These are phyloP conservation scores for Xylaria sp. DNA, from an alignment of 2,329 filamentous ascomycete genomes.

Conservation along the genomic window DNA sequence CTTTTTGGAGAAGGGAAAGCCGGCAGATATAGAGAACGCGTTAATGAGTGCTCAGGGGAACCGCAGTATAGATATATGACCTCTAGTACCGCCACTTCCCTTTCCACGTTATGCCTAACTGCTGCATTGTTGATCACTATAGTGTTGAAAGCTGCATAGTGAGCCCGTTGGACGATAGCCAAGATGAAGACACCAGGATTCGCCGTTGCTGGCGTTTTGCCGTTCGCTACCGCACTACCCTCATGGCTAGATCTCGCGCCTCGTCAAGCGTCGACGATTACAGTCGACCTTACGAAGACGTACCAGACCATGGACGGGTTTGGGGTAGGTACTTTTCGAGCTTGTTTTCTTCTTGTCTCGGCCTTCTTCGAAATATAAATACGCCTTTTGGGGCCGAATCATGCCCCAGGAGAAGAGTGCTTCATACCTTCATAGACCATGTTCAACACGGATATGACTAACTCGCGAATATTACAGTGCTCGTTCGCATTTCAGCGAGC, in stretches of 20 bases:
- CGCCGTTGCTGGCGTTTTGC: constrained; percentile 36
- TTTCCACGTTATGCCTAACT: neutral
- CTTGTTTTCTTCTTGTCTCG: neutral
- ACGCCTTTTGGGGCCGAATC: neutral
- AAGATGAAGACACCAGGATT: constrained; percentile 41
- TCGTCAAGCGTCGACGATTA: constrained; percentile 50
- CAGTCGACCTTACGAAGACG: constrained; percentile 54
- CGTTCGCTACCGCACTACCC: constrained; percentile 40
- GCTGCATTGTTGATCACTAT: neutral
- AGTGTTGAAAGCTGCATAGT: constrained; percentile 5
- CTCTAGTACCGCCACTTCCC: constrained; percentile 31
- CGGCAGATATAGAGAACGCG: constrained; percentile 37
- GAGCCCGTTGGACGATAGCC: constrained; percentile 3
- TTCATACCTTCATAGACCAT: neutral
- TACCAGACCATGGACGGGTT: constrained; percentile 61
- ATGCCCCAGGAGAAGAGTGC: neutral
- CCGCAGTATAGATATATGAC: constrained; percentile 24
- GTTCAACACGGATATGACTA: neutral
- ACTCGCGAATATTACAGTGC: constrained; percentile 42
- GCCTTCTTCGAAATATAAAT: neutral
- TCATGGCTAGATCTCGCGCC: constrained; percentile 41
- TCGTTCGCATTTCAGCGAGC: constrained; percentile 59
- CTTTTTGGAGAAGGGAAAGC: constrained; percentile 30
- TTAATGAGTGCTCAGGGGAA: constrained; percentile 14
- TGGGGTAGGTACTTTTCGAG: constrained; percentile 42